These are phyloP conservation scores for Hanseniaspora hatyaiensis DNA, from an alignment of 805 yeast species.

Conservation along the genomic window DNA sequence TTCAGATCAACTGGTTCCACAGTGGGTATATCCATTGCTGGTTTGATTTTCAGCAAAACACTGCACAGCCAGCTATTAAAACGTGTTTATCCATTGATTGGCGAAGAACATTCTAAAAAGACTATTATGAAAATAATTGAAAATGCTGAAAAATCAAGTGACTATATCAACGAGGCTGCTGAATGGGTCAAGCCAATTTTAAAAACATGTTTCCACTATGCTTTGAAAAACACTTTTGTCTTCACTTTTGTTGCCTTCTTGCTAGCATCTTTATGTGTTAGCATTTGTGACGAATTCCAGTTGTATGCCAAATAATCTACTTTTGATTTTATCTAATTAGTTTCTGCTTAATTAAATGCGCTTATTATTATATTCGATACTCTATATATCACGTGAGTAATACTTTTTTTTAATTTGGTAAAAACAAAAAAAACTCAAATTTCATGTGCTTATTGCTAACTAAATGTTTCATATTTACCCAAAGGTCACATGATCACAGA, in stretches of 20 bases:
- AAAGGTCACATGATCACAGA: too few species aligned
- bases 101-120: conserved; percentile 30
- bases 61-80: conserved; percentile 27
- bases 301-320: conserved; percentile 38
- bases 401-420: too few species aligned
- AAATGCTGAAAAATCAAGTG: conserved; percentile 46
- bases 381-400: too few species aligned
- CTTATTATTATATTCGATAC: too few species aligned
- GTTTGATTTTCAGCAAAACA: conserved; percentile 47
- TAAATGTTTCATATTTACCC: too few species aligned
- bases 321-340: conserved; percentile 18
- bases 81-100: conserved; percentile 29
- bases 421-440: too few species aligned
- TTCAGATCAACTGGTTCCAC: conserved; percentile 83
- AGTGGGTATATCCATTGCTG: conserved; percentile 59
- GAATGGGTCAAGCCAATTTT: conserved; percentile 37
- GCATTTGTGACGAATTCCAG: conserved; percentile 46
- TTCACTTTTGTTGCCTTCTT: conserved; percentile 32
- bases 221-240: conserved; percentile 43
- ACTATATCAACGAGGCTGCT: conserved; percentile 46
- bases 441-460: too few species aligned
- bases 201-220: conserved; percentile 39
- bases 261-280: conserved; percentile 31
- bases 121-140: conserved; percentile 37
- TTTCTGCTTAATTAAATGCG: not conserved